Evolutionary conservation across 208 protist species (phyloP).

Genomic region (Trypanosoma theileri): DNA sequence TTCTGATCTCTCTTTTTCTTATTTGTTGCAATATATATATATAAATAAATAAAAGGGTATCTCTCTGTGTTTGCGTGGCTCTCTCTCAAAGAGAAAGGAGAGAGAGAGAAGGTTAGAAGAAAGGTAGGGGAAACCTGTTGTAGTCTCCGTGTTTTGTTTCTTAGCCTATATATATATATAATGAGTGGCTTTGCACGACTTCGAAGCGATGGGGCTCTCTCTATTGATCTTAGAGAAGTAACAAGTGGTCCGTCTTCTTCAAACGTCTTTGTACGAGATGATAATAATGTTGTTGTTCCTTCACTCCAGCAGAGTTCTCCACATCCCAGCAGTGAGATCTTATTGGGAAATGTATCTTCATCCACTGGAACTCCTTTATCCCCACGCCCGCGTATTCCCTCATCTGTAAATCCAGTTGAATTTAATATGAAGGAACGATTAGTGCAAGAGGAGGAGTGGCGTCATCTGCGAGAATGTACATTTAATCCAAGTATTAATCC

Average conservation of each 20-base stretch:
- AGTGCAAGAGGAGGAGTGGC: conserved; percentile 12
- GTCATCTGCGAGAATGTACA: conserved; percentile 29
- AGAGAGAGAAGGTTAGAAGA: no score
- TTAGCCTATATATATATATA: neutral
- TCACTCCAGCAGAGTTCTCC: no score
- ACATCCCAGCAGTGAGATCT: neutral
- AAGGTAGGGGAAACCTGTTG: neutral
- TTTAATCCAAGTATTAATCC: conserved; percentile 39
- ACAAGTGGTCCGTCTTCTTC: neutral
- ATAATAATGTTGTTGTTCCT: neutral
- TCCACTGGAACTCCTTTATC: neutral
- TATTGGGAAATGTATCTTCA: neutral
- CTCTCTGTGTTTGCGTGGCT: neutral
- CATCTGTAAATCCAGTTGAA: neutral
- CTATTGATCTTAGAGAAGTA: conserved; percentile 6
- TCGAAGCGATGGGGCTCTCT: conserved; percentile 21
- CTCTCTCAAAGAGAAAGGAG: no score
- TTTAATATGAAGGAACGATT: conserved; percentile 17
- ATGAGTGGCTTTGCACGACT: conserved; percentile 2
- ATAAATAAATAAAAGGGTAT: neutral
- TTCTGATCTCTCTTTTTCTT: neutral
- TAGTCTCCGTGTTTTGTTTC: neutral
- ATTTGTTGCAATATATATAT: neutral
- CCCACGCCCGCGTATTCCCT: conserved; percentile 6
- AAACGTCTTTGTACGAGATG: neutral